Base-by-base conservation (phyloP, 1,139 yeast species). In the Saccharomyces pastorianus region DNA sequence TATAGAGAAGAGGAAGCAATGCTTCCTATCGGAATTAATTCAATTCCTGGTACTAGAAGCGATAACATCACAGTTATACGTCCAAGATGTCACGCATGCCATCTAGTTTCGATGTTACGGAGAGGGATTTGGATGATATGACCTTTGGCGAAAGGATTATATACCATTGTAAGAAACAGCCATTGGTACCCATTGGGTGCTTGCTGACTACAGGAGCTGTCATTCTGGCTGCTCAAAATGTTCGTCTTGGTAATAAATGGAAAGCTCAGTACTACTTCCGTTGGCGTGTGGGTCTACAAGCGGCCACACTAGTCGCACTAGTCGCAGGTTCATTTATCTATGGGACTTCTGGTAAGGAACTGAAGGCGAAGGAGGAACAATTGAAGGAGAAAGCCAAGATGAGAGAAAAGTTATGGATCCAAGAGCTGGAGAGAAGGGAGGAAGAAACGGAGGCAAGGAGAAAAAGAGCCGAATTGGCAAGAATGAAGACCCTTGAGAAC, bases 401-500 rank as follows among this genome's bases (percentile, higher is more conserved):
- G 65, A 83, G 98, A 74, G 96, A 90, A 67, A 77, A 76, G 64
- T 69, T 90, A 64, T 90, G 98, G 98, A 85, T 90, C 60, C 90
- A 88, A 67, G 98, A 90, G 69, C 77, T 90, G 68, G 93, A 90
- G 67, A 80, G 96, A 73, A 80, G 95, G 68, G 96, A 90, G 68
- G 78, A 73, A 7, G 84, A 82, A 56, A 82, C 85, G 55, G 84
- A 86, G 68, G 83, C 78, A 58, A 77, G 91, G 65, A 83, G 79
- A 71, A 72, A 75, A 58, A 74, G 80, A 64, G 83, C 82, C 1
- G 81, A 77, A 53, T 47, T 69, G 51, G 81, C 79, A 0, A 75
- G 78, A 63, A 64, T 61, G 58, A 71, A 69, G 55, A 64, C 68
- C 20, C 64, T 46, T 11, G 28, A 71, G 55, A 60, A 65, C 55